Conservation (phyloP, 129 eudicot species). For the Glebionis coronaria region DNA sequence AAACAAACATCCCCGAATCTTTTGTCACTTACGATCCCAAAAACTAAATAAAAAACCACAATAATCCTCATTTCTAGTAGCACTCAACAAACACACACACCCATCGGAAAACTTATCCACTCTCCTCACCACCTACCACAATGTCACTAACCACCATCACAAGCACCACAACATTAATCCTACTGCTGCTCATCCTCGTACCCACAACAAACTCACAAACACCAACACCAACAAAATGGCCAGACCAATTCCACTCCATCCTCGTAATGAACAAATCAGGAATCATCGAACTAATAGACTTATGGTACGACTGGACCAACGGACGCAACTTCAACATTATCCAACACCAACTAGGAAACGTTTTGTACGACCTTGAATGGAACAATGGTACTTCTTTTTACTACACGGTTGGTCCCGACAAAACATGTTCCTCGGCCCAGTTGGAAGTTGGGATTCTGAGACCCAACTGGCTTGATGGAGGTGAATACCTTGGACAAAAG, state of each 20-base stretch:
- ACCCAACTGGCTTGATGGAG: constrained; percentile 87
- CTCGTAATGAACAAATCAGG: constrained; percentile 52
- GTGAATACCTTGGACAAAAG: constrained; percentile 63
- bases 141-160: not conserved
- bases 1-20: too few relatives aligned
- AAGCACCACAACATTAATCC: not conserved
- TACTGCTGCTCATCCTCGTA: not conserved
- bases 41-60: too few relatives aligned
- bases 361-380: constrained; percentile 75
- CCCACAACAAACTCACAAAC: not conserved
- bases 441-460: constrained; percentile 61
- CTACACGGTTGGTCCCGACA: constrained; percentile 34
- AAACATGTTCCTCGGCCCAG: not conserved
- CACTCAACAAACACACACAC: not conserved
- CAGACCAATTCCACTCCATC: constrained; percentile 72
- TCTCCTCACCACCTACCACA: not conserved
- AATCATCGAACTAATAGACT: constrained; percentile 44
- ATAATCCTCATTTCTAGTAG: not conserved
- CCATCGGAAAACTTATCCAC: not conserved
- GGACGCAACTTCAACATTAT: constrained; percentile 89
- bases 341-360: constrained; percentile 56
- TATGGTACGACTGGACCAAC: constrained; percentile 94
- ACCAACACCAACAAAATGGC: constrained; percentile 64
- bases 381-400: constrained; percentile 63
- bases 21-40: too few relatives aligned